Evolutionary conservation across 306 rosid species (phyloP).

Genomic region (Lathyrus sativus): DNA sequence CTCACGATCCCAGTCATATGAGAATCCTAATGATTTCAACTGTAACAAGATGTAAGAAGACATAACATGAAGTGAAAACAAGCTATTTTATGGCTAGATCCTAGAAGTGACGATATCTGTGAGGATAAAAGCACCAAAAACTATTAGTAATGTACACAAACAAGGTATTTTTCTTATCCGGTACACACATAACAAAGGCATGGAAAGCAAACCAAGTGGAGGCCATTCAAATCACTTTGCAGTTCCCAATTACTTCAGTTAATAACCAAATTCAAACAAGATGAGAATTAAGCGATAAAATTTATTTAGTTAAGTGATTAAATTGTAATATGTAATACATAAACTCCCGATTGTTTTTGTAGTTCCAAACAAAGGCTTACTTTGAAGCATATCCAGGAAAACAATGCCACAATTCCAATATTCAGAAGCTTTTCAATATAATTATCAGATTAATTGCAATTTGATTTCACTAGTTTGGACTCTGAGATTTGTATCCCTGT

Average conservation of each 20-base stretch:
- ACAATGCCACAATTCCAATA: background rate
- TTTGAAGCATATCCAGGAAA: slow-evolving; percentile 17
- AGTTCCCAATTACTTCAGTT: background rate
- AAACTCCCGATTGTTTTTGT: background rate
- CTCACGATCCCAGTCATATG: slow-evolving; percentile 98
- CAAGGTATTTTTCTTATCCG: slow-evolving; percentile 10
- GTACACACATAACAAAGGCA: slow-evolving; percentile 12
- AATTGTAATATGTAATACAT: background rate
- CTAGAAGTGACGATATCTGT: slow-evolving; percentile 4
- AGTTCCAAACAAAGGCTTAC: background rate
- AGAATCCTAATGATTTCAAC: slow-evolving; percentile 94
- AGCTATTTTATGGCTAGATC: slow-evolving; percentile 21
- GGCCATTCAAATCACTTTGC: slow-evolving; percentile 23
- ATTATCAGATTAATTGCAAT: background rate
- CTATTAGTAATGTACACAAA: background rate
- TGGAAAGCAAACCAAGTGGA: slow-evolving; percentile 20
- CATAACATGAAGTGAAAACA: slow-evolving; percentile 38
- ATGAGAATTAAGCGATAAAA: background rate
- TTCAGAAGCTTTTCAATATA: background rate
- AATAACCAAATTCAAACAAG: slow-evolving; percentile 37
- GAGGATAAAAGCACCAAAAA: slow-evolving; percentile 5
- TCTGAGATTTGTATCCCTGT: background rate
- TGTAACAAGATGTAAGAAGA: slow-evolving; percentile 48
- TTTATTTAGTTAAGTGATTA: slow-evolving; percentile 17
- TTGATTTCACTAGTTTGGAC: background rate